Conservation (phyloP, 2,329 filamentous ascomycete species). For the Pyrenophora graminea region DNA sequence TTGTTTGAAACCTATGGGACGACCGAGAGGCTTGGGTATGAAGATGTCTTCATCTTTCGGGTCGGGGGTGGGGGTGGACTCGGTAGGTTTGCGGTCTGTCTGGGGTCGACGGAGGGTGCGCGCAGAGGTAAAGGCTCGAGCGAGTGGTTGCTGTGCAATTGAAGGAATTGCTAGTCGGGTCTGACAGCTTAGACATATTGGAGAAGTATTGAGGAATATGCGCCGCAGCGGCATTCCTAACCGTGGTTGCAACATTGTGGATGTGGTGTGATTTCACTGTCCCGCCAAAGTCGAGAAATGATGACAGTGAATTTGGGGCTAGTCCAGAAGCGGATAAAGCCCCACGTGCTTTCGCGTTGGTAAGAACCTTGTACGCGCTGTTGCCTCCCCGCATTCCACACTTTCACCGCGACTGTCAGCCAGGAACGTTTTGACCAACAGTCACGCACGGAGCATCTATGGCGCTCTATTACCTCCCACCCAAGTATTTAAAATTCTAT, state of each 20-base stretch:
- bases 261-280: slow-evolving; percentile 7
- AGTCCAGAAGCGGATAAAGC: slow-evolving; percentile 17
- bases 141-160: slow-evolving; percentile 14
- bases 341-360: slow-evolving; percentile 28
- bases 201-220: slow-evolving; percentile 15
- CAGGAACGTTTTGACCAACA: neutral
- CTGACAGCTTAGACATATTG: slow-evolving; percentile 25
- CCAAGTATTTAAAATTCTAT: neutral
- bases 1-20: slow-evolving; percentile 79
- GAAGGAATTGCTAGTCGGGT: slow-evolving; percentile 12
- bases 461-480: neutral
- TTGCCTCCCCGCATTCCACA: slow-evolving; percentile 16
- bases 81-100: slow-evolving; percentile 14
- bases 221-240: slow-evolving; percentile 27
- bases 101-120: slow-evolving; percentile 23
- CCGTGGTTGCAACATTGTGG: slow-evolving; percentile 40
- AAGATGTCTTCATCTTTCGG: slow-evolving; percentile 45
- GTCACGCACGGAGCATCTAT: slow-evolving; percentile 5
- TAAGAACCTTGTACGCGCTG: slow-evolving; percentile 18
- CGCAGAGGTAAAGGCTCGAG: slow-evolving; percentile 34
- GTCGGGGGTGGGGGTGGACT: slow-evolving; percentile 11
- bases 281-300: slow-evolving; percentile 13
- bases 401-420: slow-evolving; percentile 9
- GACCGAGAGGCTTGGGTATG: slow-evolving; percentile 59
- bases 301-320: slow-evolving; percentile 18